Evolutionary conservation across 345 rosid genomes (phyloP), one percentile per base, ranked within the genome.

Genomic region (Brassica carinata): DNA sequence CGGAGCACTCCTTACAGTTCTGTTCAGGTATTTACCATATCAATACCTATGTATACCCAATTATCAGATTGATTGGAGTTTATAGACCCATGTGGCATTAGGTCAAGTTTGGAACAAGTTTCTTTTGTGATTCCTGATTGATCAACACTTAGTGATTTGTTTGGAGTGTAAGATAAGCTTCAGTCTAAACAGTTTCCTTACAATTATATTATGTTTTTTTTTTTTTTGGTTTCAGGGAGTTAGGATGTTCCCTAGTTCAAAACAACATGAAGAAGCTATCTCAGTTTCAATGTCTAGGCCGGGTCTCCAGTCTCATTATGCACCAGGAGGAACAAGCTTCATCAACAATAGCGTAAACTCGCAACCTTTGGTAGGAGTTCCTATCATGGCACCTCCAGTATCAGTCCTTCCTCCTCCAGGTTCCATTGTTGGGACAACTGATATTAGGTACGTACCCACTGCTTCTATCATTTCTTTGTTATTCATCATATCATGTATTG

Each of bases 371-470:
- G 86, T 84, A 8, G 92, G 89, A 73, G 89, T 84, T 77, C 90
- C 90, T 61, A 77, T 87, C 69, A 34, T 83, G 87, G 86, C 84
- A 78, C 78, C 83, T 76, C 88, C 89, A 62, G 80, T 83, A 14
- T 82, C 91, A 55, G 76, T 84, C 64, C 81, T 80, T 80, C 87
- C 89, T 8, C 14, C 86, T 59, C 79, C 87, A 14, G 79, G 87
- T 80, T 80, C 97, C 29, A 31, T 88, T 43, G 84, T 91, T 30
- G 90, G 90, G 48, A 86, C 89, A 19, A 88, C 94, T 23, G 88
- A 88, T 67, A 89, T 88, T 33, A 87, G 97, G 97, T 91, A 88
- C 75, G 97, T 91, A 88, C 75, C 13, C 58, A 30, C 71, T 27
- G 30, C 31, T 19, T 53, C 71, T 33, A 19, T 57, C 36, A 30